Evolutionary conservation across 2,329 filamentous ascomycete species (phyloP).

Genomic region (Annulohypoxylon truncatum): DNA sequence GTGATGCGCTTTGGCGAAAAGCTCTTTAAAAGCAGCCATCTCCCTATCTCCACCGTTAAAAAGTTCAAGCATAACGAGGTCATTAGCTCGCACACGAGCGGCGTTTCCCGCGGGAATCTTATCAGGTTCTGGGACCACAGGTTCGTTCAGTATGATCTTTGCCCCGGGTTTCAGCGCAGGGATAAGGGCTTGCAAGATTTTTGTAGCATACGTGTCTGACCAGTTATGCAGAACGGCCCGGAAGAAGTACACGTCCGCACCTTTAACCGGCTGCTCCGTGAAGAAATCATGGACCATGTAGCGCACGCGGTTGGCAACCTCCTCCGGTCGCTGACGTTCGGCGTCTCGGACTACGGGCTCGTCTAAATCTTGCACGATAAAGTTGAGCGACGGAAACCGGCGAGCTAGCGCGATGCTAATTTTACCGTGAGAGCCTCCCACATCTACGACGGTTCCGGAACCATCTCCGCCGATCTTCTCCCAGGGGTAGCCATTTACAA

Average conservation of each 20-base stretch:
- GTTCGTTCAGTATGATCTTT: slow-evolving; percentile 45
- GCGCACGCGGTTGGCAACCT: slow-evolving; percentile 27
- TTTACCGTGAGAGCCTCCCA: slow-evolving; percentile 27
- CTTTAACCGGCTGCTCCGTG: slow-evolving; percentile 53
- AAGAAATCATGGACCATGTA: slow-evolving; percentile 58
- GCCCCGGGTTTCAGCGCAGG: slow-evolving; percentile 55
- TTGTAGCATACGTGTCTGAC: slow-evolving; percentile 53
- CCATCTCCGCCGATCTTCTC: slow-evolving; percentile 50
- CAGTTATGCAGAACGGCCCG: slow-evolving; percentile 60
- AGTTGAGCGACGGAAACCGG: slow-evolving; percentile 55
- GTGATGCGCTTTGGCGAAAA: slow-evolving; percentile 15
- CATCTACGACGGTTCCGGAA: slow-evolving; percentile 21
- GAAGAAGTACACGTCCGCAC: slow-evolving; percentile 55
- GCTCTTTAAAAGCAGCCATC: slow-evolving; percentile 19
- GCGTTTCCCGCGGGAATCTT: neutral
- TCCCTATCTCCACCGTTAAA: slow-evolving; percentile 25
- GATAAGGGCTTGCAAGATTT: slow-evolving; percentile 52
- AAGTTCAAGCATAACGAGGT: slow-evolving; percentile 16
- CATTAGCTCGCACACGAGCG: neutral
- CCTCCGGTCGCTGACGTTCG: slow-evolving; percentile 5
- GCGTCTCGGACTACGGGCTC: neutral
- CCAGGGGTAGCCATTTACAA: slow-evolving; percentile 66
- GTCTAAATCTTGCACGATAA: slow-evolving; percentile 65
- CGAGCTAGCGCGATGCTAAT: slow-evolving; percentile 19
- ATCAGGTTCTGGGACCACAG: slow-evolving; percentile 11